Evolutionary conservation across 2,329 filamentous ascomycete species (phyloP).

Genomic region (Beauveria rudraprayagi): DNA sequence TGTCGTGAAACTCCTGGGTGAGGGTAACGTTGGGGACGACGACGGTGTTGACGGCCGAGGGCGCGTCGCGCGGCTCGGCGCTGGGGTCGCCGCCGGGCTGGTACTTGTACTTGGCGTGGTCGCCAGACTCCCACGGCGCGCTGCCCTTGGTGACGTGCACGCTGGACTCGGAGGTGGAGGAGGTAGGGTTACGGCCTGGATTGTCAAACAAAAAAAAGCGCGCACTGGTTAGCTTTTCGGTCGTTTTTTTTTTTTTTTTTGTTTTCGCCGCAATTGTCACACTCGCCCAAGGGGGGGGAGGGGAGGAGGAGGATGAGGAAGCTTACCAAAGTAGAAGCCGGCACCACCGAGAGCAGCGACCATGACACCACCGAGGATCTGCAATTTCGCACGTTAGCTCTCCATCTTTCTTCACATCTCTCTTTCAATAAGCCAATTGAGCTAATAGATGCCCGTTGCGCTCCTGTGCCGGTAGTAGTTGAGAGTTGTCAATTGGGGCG

Average conservation of each 20-base stretch:
- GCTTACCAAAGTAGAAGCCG: constrained; percentile 78
- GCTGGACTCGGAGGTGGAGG: constrained; percentile 68
- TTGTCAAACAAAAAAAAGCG: neutral
- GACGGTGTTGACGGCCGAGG: constrained; percentile 90
- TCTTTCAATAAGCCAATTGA: neutral
- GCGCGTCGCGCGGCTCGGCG: constrained; percentile 75
- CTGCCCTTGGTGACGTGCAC: constrained; percentile 67
- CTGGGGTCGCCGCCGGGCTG: constrained; percentile 76
- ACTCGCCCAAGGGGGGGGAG: neutral
- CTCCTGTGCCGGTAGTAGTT: too few relatives aligned
- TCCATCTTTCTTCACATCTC: neutral
- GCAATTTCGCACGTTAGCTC: constrained; percentile 14
- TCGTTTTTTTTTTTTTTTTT: neutral
- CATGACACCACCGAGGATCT: constrained; percentile 93
- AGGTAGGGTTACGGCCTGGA: constrained; percentile 74
- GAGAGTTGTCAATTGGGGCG: too few relatives aligned
- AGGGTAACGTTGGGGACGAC: constrained; percentile 89
- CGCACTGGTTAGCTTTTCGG: neutral
- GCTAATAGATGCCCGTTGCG: neutral
- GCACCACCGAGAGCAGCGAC: constrained; percentile 77
- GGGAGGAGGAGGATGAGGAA: neutral
- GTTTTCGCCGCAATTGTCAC: neutral
- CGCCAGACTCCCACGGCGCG: constrained; percentile 84
- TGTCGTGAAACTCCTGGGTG: constrained; percentile 88
- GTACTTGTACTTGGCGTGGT: constrained; percentile 63